Evolutionary conservation across 2,329 filamentous ascomycete genomes (phyloP), one percentile per base, ranked within the genome.

Genomic region (Nothopassalora personata): DNA sequence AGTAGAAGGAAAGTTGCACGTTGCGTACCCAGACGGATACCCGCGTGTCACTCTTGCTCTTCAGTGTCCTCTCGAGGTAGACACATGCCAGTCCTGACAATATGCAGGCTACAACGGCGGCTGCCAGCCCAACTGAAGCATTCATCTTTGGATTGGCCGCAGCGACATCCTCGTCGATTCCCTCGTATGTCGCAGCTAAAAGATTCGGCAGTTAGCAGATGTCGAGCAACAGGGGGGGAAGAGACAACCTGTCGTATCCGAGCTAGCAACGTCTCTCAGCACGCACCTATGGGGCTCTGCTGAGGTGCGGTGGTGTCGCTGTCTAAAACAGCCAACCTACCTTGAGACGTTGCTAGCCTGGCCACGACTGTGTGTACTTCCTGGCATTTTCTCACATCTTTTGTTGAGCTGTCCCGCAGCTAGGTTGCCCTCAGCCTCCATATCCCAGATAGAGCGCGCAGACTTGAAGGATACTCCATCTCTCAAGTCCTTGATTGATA

Each of bases 1-100:
- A 96, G 77, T 96, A 99, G 71, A 97, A 90, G 0, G 91, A 92
- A 27, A 99, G 79, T 74, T 99, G 94, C 50, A 97, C 88, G 72
- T 97, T 99, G 62, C 94, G 87, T 47, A 94, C 87, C 94, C 94
- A 99, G 13, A 97, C 81, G 0, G 90, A 93, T 5, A 87, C 87
- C 51, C 86, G 82, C 1, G 82, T 81, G 0, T 84, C 81, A 51
- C 61, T 81, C 56, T 66, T 70, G n/a, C 89, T 89, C 73, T 95
- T 96, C 57, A 97, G 80, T 3, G 97, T 86, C 75, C 95, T 97
- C 73, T 97, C 90, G 65, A 93, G 92, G 68, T 90, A 91, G 1
- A 93, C 90, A 0, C 91, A 89, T 0, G 91, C 93, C 52, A 96
- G 77, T 2, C 91, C 91, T 1, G 92, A 96, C 7, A 94, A 82